Conservation (phyloP, 140 eudicot genomes). For the Bidens hawaiensis region DNA sequence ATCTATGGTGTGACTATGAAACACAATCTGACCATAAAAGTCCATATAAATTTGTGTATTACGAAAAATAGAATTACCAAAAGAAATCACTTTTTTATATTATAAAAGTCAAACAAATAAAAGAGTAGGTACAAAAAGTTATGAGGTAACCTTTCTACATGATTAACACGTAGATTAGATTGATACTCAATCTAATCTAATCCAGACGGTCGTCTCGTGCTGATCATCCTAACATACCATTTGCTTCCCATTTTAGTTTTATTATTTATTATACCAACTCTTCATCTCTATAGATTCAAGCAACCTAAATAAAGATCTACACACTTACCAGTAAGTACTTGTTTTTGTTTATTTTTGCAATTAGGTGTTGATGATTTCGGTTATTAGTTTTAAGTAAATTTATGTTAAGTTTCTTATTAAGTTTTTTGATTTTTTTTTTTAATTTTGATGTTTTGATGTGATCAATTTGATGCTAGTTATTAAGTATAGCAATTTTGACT, state of each 20-base stretch:
- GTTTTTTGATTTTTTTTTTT: neutral
- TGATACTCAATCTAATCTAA: no score
- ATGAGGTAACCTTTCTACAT: neutral
- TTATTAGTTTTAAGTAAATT: no score
- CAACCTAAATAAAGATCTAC: conserved; percentile 1
- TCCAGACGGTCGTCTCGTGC: neutral
- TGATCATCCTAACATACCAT: conserved; percentile 10
- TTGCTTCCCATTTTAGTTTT: conserved; percentile 8
- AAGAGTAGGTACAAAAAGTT: neutral
- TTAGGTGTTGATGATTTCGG: neutral
- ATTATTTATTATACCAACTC: neutral
- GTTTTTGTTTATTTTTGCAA: neutral
- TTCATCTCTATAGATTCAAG: neutral
- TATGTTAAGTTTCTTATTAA: no score
- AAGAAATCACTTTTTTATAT: neutral
- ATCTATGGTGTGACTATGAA: no score
- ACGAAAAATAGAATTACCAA: neutral
- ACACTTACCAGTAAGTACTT: neutral
- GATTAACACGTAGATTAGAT: conserved; percentile 18
- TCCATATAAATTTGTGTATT: no score
- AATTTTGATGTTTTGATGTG: neutral
- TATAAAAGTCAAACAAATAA: neutral
- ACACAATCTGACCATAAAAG: no score
- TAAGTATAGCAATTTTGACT: no score
- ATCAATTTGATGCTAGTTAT: no score